Conservation (phyloP, 768 basidiomycete genomes). For the Fomitopsis serialis region DNA sequence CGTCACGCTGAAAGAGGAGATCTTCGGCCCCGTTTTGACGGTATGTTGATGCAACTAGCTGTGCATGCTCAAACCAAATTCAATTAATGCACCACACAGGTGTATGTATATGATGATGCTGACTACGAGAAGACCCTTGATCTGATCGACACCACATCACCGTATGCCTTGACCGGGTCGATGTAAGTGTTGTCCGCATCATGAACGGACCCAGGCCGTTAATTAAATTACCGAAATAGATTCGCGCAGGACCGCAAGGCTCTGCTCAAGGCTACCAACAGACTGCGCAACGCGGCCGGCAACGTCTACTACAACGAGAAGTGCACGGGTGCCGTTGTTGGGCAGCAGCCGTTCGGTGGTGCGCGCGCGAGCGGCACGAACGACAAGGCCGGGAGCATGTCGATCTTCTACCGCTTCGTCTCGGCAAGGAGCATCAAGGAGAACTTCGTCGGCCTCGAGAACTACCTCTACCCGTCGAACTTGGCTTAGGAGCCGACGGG, state of each 20-base stretch:
- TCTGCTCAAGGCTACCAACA: constrained; percentile 73
- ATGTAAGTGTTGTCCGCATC: constrained; percentile 52
- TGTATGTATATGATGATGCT: constrained; percentile 84
- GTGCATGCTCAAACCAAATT: neutral
- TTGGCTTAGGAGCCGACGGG: constrained; percentile 38
- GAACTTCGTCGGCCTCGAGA: constrained; percentile 81
- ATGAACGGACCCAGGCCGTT: neutral
- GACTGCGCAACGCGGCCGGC: constrained; percentile 85
- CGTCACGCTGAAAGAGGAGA: constrained; percentile 89
- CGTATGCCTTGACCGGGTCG: constrained; percentile 91
- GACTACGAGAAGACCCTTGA: constrained; percentile 85
- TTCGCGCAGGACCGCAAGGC: constrained; percentile 81
- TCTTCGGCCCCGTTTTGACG: constrained; percentile 95
- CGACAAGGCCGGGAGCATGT: constrained; percentile 91
- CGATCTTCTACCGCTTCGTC: constrained; percentile 76
- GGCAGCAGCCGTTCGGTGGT: constrained; percentile 97
- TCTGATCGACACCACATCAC: constrained; percentile 79
- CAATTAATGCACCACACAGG: constrained; percentile 33
- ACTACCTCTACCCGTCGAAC: constrained; percentile 86
- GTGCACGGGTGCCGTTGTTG: constrained; percentile 96
- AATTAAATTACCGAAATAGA: constrained; percentile 34
- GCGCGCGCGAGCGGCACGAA: constrained; percentile 92
- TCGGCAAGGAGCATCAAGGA: constrained; percentile 95
- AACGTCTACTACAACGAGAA: constrained; percentile 99
- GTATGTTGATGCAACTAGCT: constrained; percentile 32